Base-by-base conservation (phyloP, 164 flowering plant genomes). In the Vitis rupestris region DNA sequence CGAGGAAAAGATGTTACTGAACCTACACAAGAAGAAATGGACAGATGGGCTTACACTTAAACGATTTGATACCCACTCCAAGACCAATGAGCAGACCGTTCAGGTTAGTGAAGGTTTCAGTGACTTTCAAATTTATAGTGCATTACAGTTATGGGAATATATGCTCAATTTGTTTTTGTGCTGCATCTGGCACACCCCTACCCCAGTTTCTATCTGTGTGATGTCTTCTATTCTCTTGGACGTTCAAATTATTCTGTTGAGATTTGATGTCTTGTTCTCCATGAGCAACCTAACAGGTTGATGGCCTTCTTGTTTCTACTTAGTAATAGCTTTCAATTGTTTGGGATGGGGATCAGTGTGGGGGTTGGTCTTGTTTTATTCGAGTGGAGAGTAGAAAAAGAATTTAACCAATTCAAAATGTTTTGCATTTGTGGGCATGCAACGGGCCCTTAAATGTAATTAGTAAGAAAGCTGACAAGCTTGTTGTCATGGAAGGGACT, bases 21-120 rank as follows among this genome's bases (percentile, higher is more conserved):
- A 94, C 74, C 88, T 94, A 54, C 97, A 92, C 80, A 94, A 94
- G 89, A 94, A 94, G 84, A 94, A 94, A 75, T 94, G 98, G 98
- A 90, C 98, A 8, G 98, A 94, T 83, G 98, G 98, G 31, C 70
- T 89, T 72, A 87, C 91, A 4, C 91, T 89, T 48, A 69, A 72
- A 66, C 88, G 85, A 3, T 89, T 89, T 81, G 93, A 89, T 72
- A 66, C 76, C 17, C 93, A 89, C 72, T 87, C 93, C 19, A 82
- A 85, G 70, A 89, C 93, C 50, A 89, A 89, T 80, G 91, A 87
- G 74, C 91, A 89, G 80, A 89, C 89, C 57, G 96, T 94, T 23
- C 93, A 94, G 94, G 93, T 88, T 11, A 71, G 71, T 70, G 54
- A 57, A 58, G 17, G n/a, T 55, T 23, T 23, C 50, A 17, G 12